phyloP scores from a whole-genome alignment of 2,329 filamentous ascomycete species.

The Epichloe scottii region DNA sequence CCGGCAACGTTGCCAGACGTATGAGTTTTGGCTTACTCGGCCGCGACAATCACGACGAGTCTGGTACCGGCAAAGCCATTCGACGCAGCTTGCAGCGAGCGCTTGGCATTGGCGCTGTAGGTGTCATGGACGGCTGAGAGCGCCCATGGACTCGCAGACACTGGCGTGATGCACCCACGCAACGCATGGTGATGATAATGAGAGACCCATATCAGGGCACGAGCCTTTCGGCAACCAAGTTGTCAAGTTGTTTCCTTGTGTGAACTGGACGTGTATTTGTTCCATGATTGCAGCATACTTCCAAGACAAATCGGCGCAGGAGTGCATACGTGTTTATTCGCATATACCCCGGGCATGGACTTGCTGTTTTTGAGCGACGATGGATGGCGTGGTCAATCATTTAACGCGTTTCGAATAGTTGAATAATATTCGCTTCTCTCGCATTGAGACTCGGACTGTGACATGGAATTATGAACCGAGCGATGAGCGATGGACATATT shows the following conservation, averaged over 20 bases:
- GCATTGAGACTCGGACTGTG: not conserved
- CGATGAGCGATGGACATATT: not conserved
- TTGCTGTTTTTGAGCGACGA: not conserved
- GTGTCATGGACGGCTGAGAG: not conserved
- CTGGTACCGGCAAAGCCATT: constrained; percentile 26
- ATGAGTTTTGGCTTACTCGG: constrained; percentile 36
- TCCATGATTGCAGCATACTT: not conserved
- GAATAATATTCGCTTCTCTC: not conserved
- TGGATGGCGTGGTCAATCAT: not conserved
- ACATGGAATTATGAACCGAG: not conserved
- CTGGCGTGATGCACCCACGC: not conserved
- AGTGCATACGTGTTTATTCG: not conserved
- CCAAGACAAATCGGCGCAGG: constrained; percentile 3
- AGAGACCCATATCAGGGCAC: not conserved
- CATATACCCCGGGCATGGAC: constrained; percentile 2
- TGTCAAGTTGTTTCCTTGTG: not conserved
- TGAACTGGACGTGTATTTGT: not conserved
- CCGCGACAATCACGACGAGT: constrained; percentile 24
- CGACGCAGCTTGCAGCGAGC: constrained; percentile 34
- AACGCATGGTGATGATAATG: not conserved
- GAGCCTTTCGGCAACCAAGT: not conserved
- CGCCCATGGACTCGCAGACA: not conserved
- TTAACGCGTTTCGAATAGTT: not conserved
- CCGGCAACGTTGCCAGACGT: constrained; percentile 23
- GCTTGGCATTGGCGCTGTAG: constrained; percentile 24